Evolutionary conservation across 1,284 basidiomycete species (phyloP).

Genomic region (Tilletia indica): DNA sequence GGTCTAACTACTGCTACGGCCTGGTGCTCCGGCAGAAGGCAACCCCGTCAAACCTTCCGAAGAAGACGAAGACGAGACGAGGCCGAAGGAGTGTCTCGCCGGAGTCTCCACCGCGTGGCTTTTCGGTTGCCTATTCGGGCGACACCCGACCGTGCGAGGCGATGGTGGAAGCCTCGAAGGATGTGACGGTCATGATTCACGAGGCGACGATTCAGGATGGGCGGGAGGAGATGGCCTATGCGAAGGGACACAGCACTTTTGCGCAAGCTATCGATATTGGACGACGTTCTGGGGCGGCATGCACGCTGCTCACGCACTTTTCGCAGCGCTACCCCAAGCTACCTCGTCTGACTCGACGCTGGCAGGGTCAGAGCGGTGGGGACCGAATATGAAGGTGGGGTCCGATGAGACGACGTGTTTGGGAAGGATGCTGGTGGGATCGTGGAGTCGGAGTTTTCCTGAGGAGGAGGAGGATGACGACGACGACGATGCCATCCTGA

Average conservation of each 20-base stretch:
- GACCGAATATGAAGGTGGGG: constrained; percentile 13
- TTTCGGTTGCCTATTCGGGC: constrained; percentile 65
- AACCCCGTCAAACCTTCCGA: not conserved
- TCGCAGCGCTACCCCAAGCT: constrained; percentile 89
- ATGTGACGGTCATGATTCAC: constrained; percentile 82
- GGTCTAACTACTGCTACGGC: constrained; percentile 34
- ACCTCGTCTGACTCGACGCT: constrained; percentile 60
- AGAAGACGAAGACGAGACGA: too few species aligned
- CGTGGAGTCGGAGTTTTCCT: too few species aligned
- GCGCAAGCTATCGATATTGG: constrained; percentile 81
- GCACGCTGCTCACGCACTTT: constrained; percentile 88
- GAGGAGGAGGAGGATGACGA: constrained; percentile 10
- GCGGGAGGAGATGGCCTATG: constrained; percentile 63
- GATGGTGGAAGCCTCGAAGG: constrained; percentile 68
- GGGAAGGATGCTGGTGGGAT: not conserved
- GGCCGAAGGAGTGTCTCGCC: not conserved
- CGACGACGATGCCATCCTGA: constrained; percentile 6
- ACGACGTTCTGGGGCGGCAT: constrained; percentile 70
- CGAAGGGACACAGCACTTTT: constrained; percentile 84
- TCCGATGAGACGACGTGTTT: not conserved
- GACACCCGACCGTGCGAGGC: constrained; percentile 78
- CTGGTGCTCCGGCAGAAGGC: constrained; percentile 60
- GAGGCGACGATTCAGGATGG: constrained; percentile 86
- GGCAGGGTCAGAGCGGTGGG: not conserved
- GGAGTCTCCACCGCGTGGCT: constrained; percentile 19